Conservation (phyloP, 345 rosid species). For the Geranium brycei region DNA sequence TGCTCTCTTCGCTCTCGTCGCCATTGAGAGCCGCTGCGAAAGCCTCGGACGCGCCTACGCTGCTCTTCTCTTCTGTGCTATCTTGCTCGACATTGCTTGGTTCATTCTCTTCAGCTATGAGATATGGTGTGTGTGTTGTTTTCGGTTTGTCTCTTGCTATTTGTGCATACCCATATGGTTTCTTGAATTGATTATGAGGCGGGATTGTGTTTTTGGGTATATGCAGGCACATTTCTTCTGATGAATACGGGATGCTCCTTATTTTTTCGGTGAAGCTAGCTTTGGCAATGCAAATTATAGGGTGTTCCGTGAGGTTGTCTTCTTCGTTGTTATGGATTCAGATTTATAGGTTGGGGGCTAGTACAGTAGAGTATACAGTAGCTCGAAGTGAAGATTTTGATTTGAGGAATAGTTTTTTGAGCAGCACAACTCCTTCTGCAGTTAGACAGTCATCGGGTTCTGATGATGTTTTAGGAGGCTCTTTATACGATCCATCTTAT, state of each 20-base stretch:
- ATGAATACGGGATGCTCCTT: slow-evolving; percentile 28
- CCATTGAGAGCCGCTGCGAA: slow-evolving; percentile 79
- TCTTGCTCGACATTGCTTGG: slow-evolving; percentile 57
- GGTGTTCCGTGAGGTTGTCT: slow-evolving; percentile 56
- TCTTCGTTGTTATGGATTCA: slow-evolving; percentile 82
- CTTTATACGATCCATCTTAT: slow-evolving; percentile 46
- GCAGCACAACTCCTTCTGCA: slow-evolving; percentile 28
- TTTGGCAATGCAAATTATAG: slow-evolving; percentile 69
- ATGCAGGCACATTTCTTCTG: slow-evolving; percentile 52
- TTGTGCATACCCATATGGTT: too few relatives aligned
- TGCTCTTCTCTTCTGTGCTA: slow-evolving; percentile 54
- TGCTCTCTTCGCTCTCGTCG: slow-evolving; percentile 74
- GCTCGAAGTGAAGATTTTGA: slow-evolving; percentile 46
- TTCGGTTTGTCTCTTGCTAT: neutral
- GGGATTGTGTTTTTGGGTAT: neutral
- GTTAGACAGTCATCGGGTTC: slow-evolving; percentile 31
- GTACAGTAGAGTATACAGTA: slow-evolving; percentile 21
- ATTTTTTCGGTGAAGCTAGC: slow-evolving; percentile 68
- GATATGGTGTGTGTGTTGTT: slow-evolving; percentile 28
- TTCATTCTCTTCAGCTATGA: slow-evolving; percentile 53
- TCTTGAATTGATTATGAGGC: neutral
- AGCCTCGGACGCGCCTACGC: slow-evolving; percentile 72
- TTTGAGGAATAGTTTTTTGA: slow-evolving; percentile 51
- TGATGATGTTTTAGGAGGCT: slow-evolving; percentile 49
- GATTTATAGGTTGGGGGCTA: slow-evolving; percentile 74